Evolutionary conservation across 2,329 filamentous ascomycete species (phyloP).

Genomic region (Talaromyces piceae): DNA sequence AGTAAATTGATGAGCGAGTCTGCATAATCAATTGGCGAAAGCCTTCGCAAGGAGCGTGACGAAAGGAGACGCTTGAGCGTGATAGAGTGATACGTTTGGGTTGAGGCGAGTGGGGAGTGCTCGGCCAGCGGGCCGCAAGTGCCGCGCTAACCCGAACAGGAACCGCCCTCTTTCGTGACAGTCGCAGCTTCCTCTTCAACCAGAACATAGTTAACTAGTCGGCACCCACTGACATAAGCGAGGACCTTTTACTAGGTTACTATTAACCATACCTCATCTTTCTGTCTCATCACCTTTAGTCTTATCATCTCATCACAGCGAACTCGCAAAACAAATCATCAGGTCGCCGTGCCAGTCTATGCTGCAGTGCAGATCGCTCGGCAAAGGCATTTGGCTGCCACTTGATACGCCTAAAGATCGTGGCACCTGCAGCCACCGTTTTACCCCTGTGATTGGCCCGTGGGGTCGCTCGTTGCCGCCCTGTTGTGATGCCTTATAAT

Average conservation of each 20-base stretch:
- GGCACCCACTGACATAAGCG: too few relatives aligned
- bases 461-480: constrained; percentile 4
- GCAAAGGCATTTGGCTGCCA: not conserved
- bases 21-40: not conserved
- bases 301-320: not conserved
- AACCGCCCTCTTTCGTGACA: too few relatives aligned
- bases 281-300: not conserved
- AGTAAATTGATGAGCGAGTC: not conserved
- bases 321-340: not conserved
- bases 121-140: not conserved
- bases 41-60: not conserved
- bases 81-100: not conserved
- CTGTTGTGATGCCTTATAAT: not conserved
- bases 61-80: not conserved
- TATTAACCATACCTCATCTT: too few relatives aligned
- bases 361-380: not conserved
- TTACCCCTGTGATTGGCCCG: constrained; percentile 4
- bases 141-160: not conserved
- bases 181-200: not conserved
- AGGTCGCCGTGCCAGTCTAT: not conserved
- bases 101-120: not conserved
- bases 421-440: constrained; percentile 1
- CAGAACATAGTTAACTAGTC: too few relatives aligned
- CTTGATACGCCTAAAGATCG: not conserved
- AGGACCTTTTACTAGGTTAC: too few relatives aligned